Percentiles rank a stretch among this genome's conserved stretches.
These are phyloP conservation scores for Thielaviopsis cerberus DNA, from an alignment of 2,329 filamentous ascomycete species.

Conservation along the genomic window DNA sequence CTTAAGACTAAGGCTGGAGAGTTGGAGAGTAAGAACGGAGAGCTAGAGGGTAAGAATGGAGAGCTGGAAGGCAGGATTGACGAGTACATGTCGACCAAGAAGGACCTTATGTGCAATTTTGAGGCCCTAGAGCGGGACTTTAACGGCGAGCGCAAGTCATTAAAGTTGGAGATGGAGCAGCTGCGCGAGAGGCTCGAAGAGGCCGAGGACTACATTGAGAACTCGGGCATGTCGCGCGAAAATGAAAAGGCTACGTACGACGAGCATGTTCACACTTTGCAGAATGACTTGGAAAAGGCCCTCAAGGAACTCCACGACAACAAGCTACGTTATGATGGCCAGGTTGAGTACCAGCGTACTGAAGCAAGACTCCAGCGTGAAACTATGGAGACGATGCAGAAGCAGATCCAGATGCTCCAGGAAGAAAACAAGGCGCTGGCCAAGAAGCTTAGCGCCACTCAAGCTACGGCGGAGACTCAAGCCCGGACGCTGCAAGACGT, in stretches of 20 bases:
- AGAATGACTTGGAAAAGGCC: conserved; percentile 50
- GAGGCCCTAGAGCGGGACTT: conserved; percentile 84
- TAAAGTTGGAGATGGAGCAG: conserved; percentile 63
- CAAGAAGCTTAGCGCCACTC: conserved; percentile 30
- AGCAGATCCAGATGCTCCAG: conserved; percentile 34
- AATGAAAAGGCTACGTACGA: conserved; percentile 58
- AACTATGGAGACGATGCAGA: conserved; percentile 38
- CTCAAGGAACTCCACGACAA: conserved; percentile 39
- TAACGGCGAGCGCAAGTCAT: conserved; percentile 59
- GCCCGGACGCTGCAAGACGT: conserved; percentile 37
- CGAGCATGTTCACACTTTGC: conserved; percentile 46
- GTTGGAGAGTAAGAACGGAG: background rate
- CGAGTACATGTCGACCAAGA: conserved; percentile 80
- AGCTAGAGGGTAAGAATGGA: conserved; percentile 4
- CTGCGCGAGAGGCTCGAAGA: conserved; percentile 68
- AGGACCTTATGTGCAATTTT: conserved; percentile 85
- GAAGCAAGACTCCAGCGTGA: conserved; percentile 42
- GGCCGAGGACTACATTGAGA: conserved; percentile 77
- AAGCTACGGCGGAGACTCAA: conserved; percentile 34
- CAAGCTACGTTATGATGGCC: conserved; percentile 37
- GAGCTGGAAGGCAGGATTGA: conserved; percentile 53
- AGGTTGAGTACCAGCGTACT: conserved; percentile 43
- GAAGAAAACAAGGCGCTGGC: conserved; percentile 34
- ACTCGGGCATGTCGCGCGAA: conserved; percentile 64
- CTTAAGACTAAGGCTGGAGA: conserved; percentile 34